Conservation (phyloP, 805 yeast genomes). For the Kodamaea lidongshanica region DNA sequence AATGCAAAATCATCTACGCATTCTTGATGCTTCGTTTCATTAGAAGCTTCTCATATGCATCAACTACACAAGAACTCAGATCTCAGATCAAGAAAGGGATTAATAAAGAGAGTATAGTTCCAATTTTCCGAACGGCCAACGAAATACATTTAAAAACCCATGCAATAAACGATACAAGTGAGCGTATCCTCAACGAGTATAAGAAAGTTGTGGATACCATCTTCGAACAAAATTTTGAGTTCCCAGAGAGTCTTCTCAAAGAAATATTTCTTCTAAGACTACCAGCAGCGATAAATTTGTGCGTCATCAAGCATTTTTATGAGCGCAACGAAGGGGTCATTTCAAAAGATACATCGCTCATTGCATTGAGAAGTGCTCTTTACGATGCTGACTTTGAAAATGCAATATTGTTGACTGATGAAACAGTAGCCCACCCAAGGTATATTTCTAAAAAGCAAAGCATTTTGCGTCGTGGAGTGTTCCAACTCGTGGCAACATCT, state of each 20-base stretch:
- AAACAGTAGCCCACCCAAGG: constrained; percentile 52
- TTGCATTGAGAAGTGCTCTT: constrained; percentile 59
- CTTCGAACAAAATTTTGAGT: constrained; percentile 17
- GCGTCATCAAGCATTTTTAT: constrained; percentile 16
- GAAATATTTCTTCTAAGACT: constrained; percentile 28
- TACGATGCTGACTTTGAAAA: constrained; percentile 51
- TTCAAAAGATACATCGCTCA: constrained; percentile 40
- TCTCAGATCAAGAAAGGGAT: too few relatives aligned
- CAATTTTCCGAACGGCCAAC: constrained; percentile 21
- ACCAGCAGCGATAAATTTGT: constrained; percentile 24
- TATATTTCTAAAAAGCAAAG: constrained; percentile 35
- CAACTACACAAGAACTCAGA: too few relatives aligned
- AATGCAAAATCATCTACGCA: too few relatives aligned
- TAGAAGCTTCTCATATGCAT: too few relatives aligned
- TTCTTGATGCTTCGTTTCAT: too few relatives aligned
- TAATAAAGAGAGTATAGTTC: too few relatives aligned
- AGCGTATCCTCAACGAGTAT: constrained; percentile 9
- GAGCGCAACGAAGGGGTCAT: constrained; percentile 20
- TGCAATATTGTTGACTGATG: constrained; percentile 54
- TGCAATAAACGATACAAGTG: constrained; percentile 16
- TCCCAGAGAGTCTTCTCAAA: constrained; percentile 21
- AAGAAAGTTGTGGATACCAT: constrained; percentile 15
- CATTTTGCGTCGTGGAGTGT: constrained; percentile 24
- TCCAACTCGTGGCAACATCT: constrained; percentile 27
- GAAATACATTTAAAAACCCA: constrained; percentile 13